Conservation (phyloP, 2,329 filamentous ascomycete species). For the Fusarium oligoseptatum region DNA sequence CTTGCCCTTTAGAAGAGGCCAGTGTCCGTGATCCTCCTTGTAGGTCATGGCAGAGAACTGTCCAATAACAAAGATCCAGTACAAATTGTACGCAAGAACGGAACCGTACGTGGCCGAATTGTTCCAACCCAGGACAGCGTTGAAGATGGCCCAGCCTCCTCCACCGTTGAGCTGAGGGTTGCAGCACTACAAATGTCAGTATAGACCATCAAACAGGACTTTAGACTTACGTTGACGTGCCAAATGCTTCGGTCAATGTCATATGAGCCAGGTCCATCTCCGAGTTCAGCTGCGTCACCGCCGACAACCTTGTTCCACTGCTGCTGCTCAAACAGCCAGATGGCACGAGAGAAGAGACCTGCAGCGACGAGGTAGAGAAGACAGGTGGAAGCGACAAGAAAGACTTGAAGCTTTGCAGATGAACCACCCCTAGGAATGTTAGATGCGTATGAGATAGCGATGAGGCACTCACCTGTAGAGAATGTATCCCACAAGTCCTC, state of each 20-base stretch:
- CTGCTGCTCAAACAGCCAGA: conserved; percentile 82
- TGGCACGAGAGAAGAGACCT: conserved; percentile 81
- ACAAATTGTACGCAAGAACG: conserved; percentile 87
- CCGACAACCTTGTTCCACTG: conserved; percentile 76
- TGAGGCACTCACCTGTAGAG: conserved; percentile 75
- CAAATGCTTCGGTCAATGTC: conserved; percentile 83
- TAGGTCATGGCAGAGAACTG: conserved; percentile 75
- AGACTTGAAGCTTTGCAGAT: conserved; percentile 70
- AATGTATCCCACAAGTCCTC: conserved; percentile 75
- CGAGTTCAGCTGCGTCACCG: conserved; percentile 65
- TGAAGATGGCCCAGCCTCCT: conserved; percentile 89
- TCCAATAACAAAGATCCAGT: conserved; percentile 85
- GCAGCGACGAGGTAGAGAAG: conserved; percentile 88
- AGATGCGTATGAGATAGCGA: not conserved
- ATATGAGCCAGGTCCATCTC: conserved; percentile 79
- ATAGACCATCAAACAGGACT: not conserved
- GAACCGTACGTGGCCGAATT: conserved; percentile 91
- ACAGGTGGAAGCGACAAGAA: conserved; percentile 86
- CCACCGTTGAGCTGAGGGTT: conserved; percentile 79
- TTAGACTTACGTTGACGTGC: conserved; percentile 79
- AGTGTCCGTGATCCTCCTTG: conserved; percentile 70
- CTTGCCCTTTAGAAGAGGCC: conserved; percentile 59
- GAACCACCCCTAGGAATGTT: conserved; percentile 56
- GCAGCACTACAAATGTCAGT: conserved; percentile 72
- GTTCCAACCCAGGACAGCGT: conserved; percentile 86